These are phyloP conservation scores for Boletus sp. DNA, from an alignment of 1,284 basidiomycete species.

Conservation along the genomic window DNA sequence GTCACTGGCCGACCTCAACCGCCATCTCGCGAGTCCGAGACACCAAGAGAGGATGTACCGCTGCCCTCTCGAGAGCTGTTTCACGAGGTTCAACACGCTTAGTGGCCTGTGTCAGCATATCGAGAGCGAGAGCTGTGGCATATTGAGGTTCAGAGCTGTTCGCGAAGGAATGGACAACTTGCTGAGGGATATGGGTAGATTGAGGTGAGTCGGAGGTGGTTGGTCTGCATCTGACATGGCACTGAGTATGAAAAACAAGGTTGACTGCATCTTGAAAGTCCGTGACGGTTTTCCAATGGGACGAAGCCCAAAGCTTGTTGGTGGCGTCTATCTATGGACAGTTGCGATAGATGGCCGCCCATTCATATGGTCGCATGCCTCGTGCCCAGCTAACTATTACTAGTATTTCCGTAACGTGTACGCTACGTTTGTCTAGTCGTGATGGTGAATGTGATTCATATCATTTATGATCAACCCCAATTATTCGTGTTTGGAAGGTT, in stretches of 20 bases:
- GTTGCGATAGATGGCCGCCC: constrained; percentile 30
- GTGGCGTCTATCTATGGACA: constrained; percentile 21
- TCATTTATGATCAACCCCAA: constrained; percentile 13
- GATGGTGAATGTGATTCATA: constrained; percentile 24
- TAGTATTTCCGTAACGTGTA: constrained; percentile 14
- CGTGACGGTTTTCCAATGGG: constrained; percentile 28
- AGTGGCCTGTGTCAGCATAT: constrained; percentile 58
- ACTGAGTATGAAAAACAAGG: constrained; percentile 23
- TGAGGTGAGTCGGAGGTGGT: constrained; percentile 38
- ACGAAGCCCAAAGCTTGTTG: constrained; percentile 17
- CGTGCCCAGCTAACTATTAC: constrained; percentile 20
- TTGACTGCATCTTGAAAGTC: constrained; percentile 31
- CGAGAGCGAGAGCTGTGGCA: constrained; percentile 57
- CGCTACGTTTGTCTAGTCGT: constrained; percentile 6
- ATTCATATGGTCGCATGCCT: constrained; percentile 25
- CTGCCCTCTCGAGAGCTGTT: constrained; percentile 47
- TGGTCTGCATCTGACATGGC: not conserved
- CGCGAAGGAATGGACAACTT: constrained; percentile 42
- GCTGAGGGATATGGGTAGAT: constrained; percentile 18
- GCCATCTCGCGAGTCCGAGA: constrained; percentile 54
- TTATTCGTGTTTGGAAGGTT: constrained; percentile 4
- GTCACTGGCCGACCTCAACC: constrained; percentile 47
- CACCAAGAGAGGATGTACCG: constrained; percentile 50
- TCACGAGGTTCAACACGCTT: constrained; percentile 45
- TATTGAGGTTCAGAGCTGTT: constrained; percentile 47